Evolutionary conservation across 2,329 filamentous ascomycete genomes (phyloP).

Genomic region (Colletotrichum aenigma): DNA sequence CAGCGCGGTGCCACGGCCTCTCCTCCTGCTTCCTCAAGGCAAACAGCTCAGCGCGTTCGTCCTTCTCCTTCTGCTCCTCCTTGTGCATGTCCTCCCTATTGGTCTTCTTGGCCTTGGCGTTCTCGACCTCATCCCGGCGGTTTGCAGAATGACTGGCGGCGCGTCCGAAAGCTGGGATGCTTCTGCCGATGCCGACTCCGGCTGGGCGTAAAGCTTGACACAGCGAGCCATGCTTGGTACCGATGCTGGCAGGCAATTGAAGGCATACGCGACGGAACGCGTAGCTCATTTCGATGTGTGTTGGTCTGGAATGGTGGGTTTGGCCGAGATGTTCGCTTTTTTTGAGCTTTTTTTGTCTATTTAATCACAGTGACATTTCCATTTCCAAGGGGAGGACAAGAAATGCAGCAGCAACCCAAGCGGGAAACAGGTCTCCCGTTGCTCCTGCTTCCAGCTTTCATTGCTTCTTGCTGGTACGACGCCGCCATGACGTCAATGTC

Average conservation of each 20-base stretch:
- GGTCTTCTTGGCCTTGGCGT: conserved; percentile 30
- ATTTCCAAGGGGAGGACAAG: background rate
- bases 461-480: background rate
- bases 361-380: background rate
- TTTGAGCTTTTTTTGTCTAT: background rate
- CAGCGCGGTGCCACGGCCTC: conserved; percentile 70
- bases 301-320: background rate
- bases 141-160: background rate
- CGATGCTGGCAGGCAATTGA: conserved; percentile 16
- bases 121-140: background rate
- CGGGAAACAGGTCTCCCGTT: background rate
- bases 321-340: background rate
- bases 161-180: background rate
- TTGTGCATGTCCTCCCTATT: conserved; percentile 19
- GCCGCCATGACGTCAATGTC: conserved; percentile 5
- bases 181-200: conserved; percentile 11
- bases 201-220: conserved; percentile 18
- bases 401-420: background rate
- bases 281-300: conserved; percentile 21
- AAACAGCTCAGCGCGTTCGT: conserved; percentile 39
- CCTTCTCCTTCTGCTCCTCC: conserved; percentile 31
- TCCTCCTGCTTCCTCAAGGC: conserved; percentile 61
- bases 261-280: conserved; percentile 22
- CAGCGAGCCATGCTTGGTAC: conserved; percentile 5
- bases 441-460: background rate